Base-by-base conservation (phyloP, 257 asterid species). In the Capsicum chinense region DNA sequence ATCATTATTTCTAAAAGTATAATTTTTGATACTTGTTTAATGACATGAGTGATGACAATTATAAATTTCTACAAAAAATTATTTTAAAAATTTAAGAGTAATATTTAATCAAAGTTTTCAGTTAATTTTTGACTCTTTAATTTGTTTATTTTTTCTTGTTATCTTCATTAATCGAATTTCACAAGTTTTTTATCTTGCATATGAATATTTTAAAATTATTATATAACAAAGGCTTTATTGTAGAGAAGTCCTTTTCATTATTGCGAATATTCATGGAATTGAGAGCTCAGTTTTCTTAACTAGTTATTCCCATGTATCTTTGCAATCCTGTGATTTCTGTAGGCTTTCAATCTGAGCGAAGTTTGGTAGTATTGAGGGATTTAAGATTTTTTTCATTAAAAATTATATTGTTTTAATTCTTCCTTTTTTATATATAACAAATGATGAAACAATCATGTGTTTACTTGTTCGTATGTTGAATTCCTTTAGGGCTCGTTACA, bases 291-390 rank as follows among this genome's bases (percentile, higher is more conserved):
- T 64, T 26, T 64, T 7, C 0, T 5, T 64, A 64, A 64, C 35
- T 1, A 64, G 9, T 62, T 5, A 0, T 21, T 64, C 33, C 33
- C 33, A 26, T 26, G 33, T 26, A 26, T 26, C 42, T 39, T 39
- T 39, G 42, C 42, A 39, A 63, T 21, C 0, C 3, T 21, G 7
- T 21, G 5, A 62, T 26, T n/a, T 60, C n/a, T 0, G 0, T n/a
- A 0, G 66, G 4, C 6, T 59, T n/a, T 59, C 64, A 7, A 58
- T 58, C 1, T 6, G 0, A 9, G 5, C 6, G 1, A 1, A 59
- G 0, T 12, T 8, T n/a, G 66, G 12, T 3, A 9, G 26, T 3
- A 6, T 0, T 14, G 4, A 9, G 0, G 0, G 7, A 3, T 56
- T 56, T 4, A 62, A 4, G 42, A 4, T 4, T 2, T 39, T 5